Conservation (phyloP, 2,329 filamentous ascomycete species). For the Hymenoscyphus fraxineus region DNA sequence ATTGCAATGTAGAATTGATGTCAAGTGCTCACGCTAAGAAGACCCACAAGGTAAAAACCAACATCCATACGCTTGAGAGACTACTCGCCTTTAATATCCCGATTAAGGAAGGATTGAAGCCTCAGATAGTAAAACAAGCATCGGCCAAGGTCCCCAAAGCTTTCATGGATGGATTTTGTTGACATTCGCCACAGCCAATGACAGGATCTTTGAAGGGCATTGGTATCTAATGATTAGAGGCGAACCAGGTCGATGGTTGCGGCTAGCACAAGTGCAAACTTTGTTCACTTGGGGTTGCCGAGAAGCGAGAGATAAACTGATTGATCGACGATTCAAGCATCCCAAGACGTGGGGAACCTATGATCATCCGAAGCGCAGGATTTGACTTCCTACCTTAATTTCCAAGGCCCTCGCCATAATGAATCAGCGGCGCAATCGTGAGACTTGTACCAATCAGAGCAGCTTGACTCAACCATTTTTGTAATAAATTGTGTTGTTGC, state of each 20-base stretch:
- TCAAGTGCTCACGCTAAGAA: background rate
- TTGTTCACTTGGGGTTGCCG: slow-evolving; percentile 1
- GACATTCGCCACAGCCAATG: background rate
- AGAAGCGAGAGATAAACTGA: slow-evolving; percentile 7
- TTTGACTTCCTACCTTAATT: slow-evolving; percentile 21
- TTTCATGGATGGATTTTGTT: background rate
- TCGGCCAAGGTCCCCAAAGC: slow-evolving; percentile 2
- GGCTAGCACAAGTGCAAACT: background rate
- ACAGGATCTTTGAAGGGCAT: background rate
- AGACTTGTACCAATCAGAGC: background rate
- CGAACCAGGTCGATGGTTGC: background rate
- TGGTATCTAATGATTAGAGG: background rate
- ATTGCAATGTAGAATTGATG: background rate
- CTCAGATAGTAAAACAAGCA: slow-evolving; percentile 2
- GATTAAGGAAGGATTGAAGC: slow-evolving; percentile 8
- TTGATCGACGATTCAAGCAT: slow-evolving; percentile 18
- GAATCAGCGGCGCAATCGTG: slow-evolving; percentile 21
- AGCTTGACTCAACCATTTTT: slow-evolving; percentile 19
- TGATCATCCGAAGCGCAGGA: slow-evolving; percentile 15
- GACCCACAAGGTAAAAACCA: slow-evolving; percentile 8
- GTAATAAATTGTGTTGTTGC: slow-evolving; percentile 13
- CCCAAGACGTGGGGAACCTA: slow-evolving; percentile 10
- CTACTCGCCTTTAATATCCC: slow-evolving; percentile 14
- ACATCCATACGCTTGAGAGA: slow-evolving; percentile 9
- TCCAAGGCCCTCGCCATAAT: slow-evolving; percentile 10